A percentile compares a stretch with the other conserved stretches of the same genome.
Conservation (phyloP, 1,284 basidiomycete species). For the Coniferiporia weirii region DNA sequence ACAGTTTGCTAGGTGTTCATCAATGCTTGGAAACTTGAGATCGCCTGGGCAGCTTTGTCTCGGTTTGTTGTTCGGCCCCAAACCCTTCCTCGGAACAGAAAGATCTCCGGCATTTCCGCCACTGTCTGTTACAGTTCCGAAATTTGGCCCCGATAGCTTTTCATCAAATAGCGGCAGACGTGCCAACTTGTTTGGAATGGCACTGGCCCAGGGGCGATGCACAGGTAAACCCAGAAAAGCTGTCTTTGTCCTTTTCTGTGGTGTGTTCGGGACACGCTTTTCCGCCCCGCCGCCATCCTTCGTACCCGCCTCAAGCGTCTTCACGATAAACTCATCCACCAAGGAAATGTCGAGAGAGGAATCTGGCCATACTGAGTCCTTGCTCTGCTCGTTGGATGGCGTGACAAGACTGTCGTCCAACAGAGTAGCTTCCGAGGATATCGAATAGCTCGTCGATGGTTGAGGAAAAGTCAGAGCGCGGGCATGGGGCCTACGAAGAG, state of each 20-base stretch:
- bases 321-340: conserved; percentile 66
- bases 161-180: conserved; percentile 41
- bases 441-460: conserved; percentile 55
- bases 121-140: conserved; percentile 19
- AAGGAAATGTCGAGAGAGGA: conserved; percentile 29
- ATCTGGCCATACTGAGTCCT: conserved; percentile 60
- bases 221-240: conserved; percentile 42
- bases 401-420: conserved; percentile 59
- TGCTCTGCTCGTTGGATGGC: conserved; percentile 50
- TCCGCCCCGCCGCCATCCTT: conserved; percentile 41
- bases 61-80: background rate
- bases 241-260: conserved; percentile 68
- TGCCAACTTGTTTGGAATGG: conserved; percentile 63
- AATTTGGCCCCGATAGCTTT: conserved; percentile 17
- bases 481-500: conserved; percentile 25
- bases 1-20: conserved; percentile 21
- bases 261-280: conserved; percentile 71
- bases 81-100: conserved; percentile 3
- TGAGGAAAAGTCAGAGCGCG: conserved; percentile 41
- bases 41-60: conserved; percentile 17
- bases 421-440: conserved; percentile 42
- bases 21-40: conserved; percentile 15
- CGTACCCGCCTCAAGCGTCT: conserved; percentile 55
- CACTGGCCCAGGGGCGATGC: conserved; percentile 73
- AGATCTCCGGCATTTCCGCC: conserved; percentile 32